These are phyloP conservation scores for Cryptococcus sp. DNA, from an alignment of 1,284 basidiomycete genomes.

Conservation along the genomic window DNA sequence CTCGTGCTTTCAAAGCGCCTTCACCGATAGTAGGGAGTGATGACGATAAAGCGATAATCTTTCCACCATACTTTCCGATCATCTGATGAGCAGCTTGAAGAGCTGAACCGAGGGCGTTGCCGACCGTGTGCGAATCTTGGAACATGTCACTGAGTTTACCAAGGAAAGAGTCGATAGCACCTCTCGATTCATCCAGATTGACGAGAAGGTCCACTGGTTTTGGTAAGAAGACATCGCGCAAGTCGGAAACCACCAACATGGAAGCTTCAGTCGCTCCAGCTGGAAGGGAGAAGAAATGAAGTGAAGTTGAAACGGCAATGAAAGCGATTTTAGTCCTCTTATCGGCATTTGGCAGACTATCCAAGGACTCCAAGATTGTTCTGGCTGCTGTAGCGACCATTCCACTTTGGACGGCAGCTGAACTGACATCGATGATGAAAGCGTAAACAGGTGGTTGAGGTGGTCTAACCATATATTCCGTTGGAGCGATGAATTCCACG, in stretches of 20 bases:
- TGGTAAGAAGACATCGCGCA: constrained; percentile 90
- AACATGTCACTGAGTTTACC: constrained; percentile 91
- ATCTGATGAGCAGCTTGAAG: constrained; percentile 95
- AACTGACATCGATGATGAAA: constrained; percentile 95
- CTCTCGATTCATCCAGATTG: constrained; percentile 81
- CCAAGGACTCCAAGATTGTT: constrained; percentile 90
- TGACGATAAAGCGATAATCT: constrained; percentile 85
- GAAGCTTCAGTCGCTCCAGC: constrained; percentile 76
- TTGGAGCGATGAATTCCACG: constrained; percentile 95
- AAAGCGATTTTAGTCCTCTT: constrained; percentile 87
- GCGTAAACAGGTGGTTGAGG: constrained; percentile 96
- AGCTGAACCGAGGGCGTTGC: constrained; percentile 92
- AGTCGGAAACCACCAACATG: constrained; percentile 96
- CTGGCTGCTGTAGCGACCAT: constrained; percentile 98
- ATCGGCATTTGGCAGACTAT: constrained; percentile 92
- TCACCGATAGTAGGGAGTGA: constrained; percentile 83
- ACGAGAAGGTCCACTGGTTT: constrained; percentile 93
- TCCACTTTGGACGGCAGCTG: constrained; percentile 83
- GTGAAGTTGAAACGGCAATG: constrained; percentile 83
- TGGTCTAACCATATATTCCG: constrained; percentile 97
- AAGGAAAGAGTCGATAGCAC: constrained; percentile 76
- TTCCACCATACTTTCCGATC: constrained; percentile 89
- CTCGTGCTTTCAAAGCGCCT: constrained; percentile 90
- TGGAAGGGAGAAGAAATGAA: constrained; percentile 93
- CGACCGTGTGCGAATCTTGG: constrained; percentile 83